Evolutionary conservation across 176 grass and related monocot species (phyloP).

Genomic region (Avena atlantica): DNA sequence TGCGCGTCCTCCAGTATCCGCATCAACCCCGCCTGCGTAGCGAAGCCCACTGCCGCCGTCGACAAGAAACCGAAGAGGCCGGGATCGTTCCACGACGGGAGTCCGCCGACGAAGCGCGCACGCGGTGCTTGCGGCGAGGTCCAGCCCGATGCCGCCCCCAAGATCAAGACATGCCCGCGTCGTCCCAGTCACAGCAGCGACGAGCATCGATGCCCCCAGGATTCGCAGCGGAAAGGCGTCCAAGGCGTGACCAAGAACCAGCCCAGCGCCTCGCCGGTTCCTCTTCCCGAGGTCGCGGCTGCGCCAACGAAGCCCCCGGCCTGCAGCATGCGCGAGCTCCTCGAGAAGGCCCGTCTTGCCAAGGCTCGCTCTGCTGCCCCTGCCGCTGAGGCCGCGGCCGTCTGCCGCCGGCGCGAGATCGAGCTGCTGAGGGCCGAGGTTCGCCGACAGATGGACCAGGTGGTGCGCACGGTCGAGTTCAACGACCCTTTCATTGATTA

Average conservation of each 20-base stretch:
- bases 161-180: neutral
- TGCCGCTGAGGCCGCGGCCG: neutral
- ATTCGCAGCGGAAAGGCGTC: neutral
- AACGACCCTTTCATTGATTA: conserved; percentile 28
- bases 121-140: neutral
- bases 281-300: neutral
- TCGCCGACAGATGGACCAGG: neutral
- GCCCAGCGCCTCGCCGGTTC: neutral
- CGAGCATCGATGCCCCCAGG: neutral
- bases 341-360: conserved; percentile 9
- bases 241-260: neutral
- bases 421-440: conserved; percentile 12
- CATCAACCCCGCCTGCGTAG: conserved; percentile 13
- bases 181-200: neutral
- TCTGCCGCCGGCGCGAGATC: conserved; percentile 22
- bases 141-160: neutral
- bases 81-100: neutral
- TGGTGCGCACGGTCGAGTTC: conserved; percentile 42
- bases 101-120: neutral
- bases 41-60: neutral
- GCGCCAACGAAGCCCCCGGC: neutral
- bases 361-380: neutral
- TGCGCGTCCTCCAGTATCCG: neutral
- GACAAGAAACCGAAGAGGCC: neutral
- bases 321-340: conserved; percentile 27